phyloP scores from a whole-genome alignment of 2,329 filamentous ascomycete genomes.

The Ceratocystis alfenasii region DNA sequence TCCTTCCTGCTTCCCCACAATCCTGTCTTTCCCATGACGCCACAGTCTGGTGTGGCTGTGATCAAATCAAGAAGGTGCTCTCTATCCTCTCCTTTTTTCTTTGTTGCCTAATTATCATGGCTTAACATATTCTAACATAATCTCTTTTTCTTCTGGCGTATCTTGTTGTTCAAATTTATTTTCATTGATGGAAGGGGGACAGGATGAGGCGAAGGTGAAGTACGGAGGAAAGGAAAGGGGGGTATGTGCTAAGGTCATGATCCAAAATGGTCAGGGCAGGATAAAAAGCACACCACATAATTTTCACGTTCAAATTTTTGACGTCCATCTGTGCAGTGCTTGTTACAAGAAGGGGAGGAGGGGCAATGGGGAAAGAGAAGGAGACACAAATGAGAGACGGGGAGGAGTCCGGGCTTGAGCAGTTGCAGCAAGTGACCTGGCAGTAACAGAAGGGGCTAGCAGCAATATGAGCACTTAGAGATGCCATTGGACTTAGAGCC shows the following conservation, averaged over 20 bases:
- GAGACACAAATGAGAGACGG: not conserved
- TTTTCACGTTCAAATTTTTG: constrained; percentile 1
- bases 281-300: constrained; percentile 6
- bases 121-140: not conserved
- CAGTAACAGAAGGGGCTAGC: not conserved
- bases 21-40: not conserved
- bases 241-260: not conserved
- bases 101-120: not conserved
- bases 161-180: constrained; percentile 10
- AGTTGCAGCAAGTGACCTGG: not conserved
- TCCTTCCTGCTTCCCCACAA: not conserved
- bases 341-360: not conserved
- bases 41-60: not conserved
- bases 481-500: not conserved
- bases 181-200: constrained; percentile 10
- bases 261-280: not conserved
- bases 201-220: not conserved
- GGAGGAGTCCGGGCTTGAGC: not conserved
- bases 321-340: constrained; percentile 7
- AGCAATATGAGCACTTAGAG: not conserved
- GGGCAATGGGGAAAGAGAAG: not conserved
- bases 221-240: not conserved
- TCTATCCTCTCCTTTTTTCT: not conserved
- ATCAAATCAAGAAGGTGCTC: not conserved
- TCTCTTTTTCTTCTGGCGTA: not conserved